Evolutionary conservation across 305 asterid species (phyloP), one percentile per base, ranked within the genome.

Genomic region (Plantago lanceolata): DNA sequence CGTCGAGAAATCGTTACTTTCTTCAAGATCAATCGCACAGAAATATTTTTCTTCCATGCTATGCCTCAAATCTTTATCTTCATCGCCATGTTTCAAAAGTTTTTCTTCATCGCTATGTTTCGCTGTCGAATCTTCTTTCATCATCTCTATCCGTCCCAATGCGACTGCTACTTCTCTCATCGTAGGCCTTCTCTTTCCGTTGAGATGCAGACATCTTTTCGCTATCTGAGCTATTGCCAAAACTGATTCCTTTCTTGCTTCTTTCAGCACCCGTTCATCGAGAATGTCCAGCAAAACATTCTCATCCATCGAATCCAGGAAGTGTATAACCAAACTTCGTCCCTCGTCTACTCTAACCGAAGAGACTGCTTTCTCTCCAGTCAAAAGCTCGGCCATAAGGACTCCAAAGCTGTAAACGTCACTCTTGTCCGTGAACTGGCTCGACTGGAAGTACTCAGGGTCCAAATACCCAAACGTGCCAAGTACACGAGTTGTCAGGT

Each of bases 381-480:
- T 78, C 19, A 75, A 49, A 60, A 78, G 78, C 69, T 78, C 80
- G 5, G 75, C 76, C 70, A 72, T 35, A 2, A 72, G 73, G 1
- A 74, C 73, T 1, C 81, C 81, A 13, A 76, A 76, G n/a, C 81
- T 76, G 26, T 76, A 73, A 17, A 70, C 79, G 5, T 73, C 74
- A 1, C 73, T 75, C 57, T 75, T 73, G 3, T 73, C 74, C 1
- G 68, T 64, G 19, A 51, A 64, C 8, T 55, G 63, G 33, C 69
- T 55, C 8, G 75, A 61, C 5, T 69, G 71, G 56, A 75, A 75
- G 66, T 77, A 77, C 58, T 77, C 83, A 0, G 80, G 83, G 48
- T 78, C 83, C 69, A 78, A 59, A 59, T 78, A 75, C 8, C 81
- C 73, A 3, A 75, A 72, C 0, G 80, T 78, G 19, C 83, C 83